Base-by-base conservation (phyloP, 1,284 basidiomycete species). In the Inonotus obliquus region DNA sequence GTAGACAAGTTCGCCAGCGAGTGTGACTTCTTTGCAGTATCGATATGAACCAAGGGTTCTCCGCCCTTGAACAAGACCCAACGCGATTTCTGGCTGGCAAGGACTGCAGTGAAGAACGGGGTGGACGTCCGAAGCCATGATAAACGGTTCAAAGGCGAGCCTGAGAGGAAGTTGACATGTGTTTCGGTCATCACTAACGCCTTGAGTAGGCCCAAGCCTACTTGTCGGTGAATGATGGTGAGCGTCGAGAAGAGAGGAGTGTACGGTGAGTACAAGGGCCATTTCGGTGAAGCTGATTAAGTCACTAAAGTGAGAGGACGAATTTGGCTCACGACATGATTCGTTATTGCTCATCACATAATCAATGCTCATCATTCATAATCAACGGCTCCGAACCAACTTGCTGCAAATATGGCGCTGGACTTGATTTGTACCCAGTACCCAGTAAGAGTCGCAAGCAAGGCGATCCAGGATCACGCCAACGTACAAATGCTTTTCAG, bases 81-180 rank as follows among this genome's bases (percentile, higher is more conserved):
- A 54, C 81, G 79, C 2, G 91, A 82, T 7, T 81, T 68, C 0
- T 84, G 80, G 14, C 83, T 78, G 19, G 70, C 70, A 38, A 87
- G 75, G 68, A 92, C 79, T 13, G 83, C 77, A 66, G 91, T 91
- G 49, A 96, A 77, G 71, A 92, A 90, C 4, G 80, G 71, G 19
- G 84, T 81, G 5, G 88, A 89, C 19, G 86, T 76, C 29, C 94
- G 82, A 60, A 94, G 79, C 88, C 93, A 96, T 0, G 91, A 88
- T 27, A 96, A 79, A 38, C 94, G 85, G 73, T 96, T 96, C 44
- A 95, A 77, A 17, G 92, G 90, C 14, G 89, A 89, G 54, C 91
- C 92, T 54, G 84, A 79, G 69, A 88, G 85, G 76, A 87, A 85
- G 72, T 90, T 89, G 65, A 81, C 69, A 66, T 71, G 71, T 37